Conservation (phyloP, 2,329 filamentous ascomycete genomes). For the Neonectria punicea region DNA sequence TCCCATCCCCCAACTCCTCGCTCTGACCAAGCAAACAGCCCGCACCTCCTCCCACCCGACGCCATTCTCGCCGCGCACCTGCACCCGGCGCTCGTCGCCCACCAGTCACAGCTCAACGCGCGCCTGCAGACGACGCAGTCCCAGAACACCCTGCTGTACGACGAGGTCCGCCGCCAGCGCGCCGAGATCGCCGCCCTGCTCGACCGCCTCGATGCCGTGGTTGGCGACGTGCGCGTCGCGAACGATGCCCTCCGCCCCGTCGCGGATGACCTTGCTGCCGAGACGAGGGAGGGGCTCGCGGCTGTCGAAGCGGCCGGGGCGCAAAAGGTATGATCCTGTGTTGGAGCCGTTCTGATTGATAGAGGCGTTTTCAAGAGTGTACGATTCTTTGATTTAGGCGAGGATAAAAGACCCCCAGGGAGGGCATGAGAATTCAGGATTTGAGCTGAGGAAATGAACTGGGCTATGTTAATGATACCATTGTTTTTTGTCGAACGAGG, state of each 20-base stretch:
- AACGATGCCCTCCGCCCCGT: conserved; percentile 60
- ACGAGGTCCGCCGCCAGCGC: conserved; percentile 63
- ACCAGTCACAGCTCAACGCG: conserved; percentile 67
- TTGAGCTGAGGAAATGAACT: conserved; percentile 6
- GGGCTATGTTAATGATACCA: conserved; percentile 22
- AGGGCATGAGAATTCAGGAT: background rate
- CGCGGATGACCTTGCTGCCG: conserved; percentile 59
- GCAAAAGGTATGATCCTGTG: background rate
- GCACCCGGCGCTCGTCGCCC: conserved; percentile 60
- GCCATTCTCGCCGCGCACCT: conserved; percentile 66
- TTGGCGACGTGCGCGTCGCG: conserved; percentile 65
- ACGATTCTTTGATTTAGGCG: background rate
- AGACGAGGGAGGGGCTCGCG: conserved; percentile 54
- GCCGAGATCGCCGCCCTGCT: conserved; percentile 64
- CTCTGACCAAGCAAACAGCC: conserved; percentile 47
- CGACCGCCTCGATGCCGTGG: conserved; percentile 59
- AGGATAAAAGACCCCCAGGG: background rate
- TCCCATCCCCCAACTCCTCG: background rate
- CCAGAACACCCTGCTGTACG: conserved; percentile 65
- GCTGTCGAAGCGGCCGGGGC: conserved; percentile 32
- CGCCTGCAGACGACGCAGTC: conserved; percentile 66
- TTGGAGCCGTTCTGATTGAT: background rate
- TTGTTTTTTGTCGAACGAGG: background rate
- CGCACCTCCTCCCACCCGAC: conserved; percentile 65
- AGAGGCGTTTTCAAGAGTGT: background rate